Evolutionary conservation across 208 protist genomes (phyloP), one percentile per base, ranked within the genome.

Genomic region (Herpetomonas muscarum): DNA sequence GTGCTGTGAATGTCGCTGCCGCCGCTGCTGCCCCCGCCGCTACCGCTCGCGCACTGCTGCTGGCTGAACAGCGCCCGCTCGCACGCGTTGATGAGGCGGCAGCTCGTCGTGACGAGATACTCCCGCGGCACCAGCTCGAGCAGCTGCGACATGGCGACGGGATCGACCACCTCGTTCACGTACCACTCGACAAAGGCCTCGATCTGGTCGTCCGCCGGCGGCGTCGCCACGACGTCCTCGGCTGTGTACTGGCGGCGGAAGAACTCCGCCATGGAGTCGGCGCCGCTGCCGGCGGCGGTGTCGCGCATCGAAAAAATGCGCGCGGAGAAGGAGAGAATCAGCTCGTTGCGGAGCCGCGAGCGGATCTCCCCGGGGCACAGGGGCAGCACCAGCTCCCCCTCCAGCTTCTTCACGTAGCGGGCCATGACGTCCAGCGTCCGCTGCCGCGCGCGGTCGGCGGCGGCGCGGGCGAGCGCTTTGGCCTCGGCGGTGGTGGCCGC

Each of bases 141-240:
- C 29, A 92, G 74, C 60, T 87, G 85, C 28, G 81, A 82, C 56
- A 92, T 81, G 17, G 85, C 81, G 36, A 86, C 74, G 25, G 85
- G 74, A 46, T 92, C 85, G 47, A 92, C 64, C 31, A 89, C 61
- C 26, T 75, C 72, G 42, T 86, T 83, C 19, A 92, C 74, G 45
- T 92, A 92, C 85, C 85, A 92, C 65, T 92, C 81, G 19, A 92
- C 79, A 71, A 92, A 92, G 24, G 65, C 53, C 34, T 78, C 80
- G 19, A 82, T 79, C 36, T 72, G 69, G 41, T 76, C 29, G 9
- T 24, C 15, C 9, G 19, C 7, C n/a, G 6, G 29, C 48, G 24
- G 12, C 24, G 29, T 7, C 4, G 51, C 6, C 5, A 28, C 37
- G n/a, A 47, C 15, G 15, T 9, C 55, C 26, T 37, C 29, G 17